Conservation (phyloP, 345 rosid genomes). For the Moricandia moricandioides region DNA sequence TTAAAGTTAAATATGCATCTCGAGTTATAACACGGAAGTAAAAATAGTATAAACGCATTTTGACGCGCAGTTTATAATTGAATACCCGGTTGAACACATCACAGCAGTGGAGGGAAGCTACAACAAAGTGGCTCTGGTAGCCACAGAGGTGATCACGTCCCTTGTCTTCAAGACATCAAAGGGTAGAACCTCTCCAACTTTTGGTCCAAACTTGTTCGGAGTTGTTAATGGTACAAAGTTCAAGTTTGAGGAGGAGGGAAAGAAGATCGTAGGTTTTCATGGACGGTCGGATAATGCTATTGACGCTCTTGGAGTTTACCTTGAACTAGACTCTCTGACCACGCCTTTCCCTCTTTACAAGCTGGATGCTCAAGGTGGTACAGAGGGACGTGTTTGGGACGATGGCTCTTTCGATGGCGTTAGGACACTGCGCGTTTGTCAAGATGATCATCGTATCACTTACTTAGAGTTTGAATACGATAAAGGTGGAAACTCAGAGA, state of each 20-base stretch:
- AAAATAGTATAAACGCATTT: background rate
- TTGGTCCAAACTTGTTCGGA: constrained; percentile 24
- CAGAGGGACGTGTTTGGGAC: constrained; percentile 21
- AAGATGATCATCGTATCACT: constrained; percentile 24
- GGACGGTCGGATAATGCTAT: constrained; percentile 8
- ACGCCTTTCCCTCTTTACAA: constrained; percentile 13
- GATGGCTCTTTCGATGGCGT: constrained; percentile 15
- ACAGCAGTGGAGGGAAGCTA: constrained; percentile 24
- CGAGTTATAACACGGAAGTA: too few species aligned
- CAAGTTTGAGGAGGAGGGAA: background rate
- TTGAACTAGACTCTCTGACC: background rate
- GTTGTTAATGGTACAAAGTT: constrained; percentile 14
- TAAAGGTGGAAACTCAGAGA: background rate
- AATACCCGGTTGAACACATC: constrained; percentile 16
- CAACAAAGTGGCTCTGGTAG: background rate
- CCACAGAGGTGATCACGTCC: constrained; percentile 9
- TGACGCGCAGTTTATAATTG: constrained; percentile 12
- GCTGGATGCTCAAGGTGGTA: constrained; percentile 28
- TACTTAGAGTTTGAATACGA: constrained; percentile 22
- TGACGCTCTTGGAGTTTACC: constrained; percentile 27
- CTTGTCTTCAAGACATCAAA: constrained; percentile 23
- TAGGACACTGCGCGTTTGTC: constrained; percentile 1
- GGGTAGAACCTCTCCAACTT: constrained; percentile 17
- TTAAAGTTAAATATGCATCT: too few species aligned
- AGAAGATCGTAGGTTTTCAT: constrained; percentile 26